Base-by-base conservation (phyloP, 2,329 filamentous ascomycete species). In the Erysiphe neolycopersici region DNA sequence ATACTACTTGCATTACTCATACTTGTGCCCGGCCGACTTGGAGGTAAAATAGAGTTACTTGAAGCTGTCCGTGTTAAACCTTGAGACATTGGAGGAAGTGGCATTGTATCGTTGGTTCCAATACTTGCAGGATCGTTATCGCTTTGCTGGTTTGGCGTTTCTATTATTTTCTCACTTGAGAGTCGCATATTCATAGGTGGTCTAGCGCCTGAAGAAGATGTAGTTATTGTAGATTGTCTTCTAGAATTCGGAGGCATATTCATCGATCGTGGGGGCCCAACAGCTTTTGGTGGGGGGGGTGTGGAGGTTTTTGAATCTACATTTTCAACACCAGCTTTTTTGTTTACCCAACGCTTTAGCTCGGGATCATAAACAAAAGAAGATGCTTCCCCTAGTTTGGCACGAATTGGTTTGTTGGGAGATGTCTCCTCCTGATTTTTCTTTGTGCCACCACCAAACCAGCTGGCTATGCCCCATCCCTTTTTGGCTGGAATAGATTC, bases 261-360 rank as follows among this genome's bases (percentile, higher is more conserved):
- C 16, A 47, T 45, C 32, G 50, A 50, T 62, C 55, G 43, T 45
- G 59, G 65, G 48, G 62, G 65, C 44, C 59, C 62, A 3, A 62
- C 60, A 3, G 63, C 62, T 51, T 69, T 74, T 0, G 85, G 85
- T 4, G 84, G 85, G 1, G 89, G 85, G 1, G 87, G 80, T 0
- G 84, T 75, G 1, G 75, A 74, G 40, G 68, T 64, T 49, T 73
- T 69, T 3, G 69, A 63, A 22, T 68, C 63, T 9, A 62, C 62
- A 38, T 69, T 70, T 44, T 79, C 76, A 8, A 71, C 69, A 13
- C 63, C 64, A 11, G 73, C 73, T 58, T 93, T 94, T 65, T 94
- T 94, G 64, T 98, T 95, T 58, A 98, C 68, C 91, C 91, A 98
- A 58, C 89, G 84, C 64, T 92, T 91, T 43, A 93, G 69, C n/a